Evolutionary conservation across 2,329 filamentous ascomycete species (phyloP), one percentile per base, ranked within the genome.

Genomic region (Hypoxylon sp.): DNA sequence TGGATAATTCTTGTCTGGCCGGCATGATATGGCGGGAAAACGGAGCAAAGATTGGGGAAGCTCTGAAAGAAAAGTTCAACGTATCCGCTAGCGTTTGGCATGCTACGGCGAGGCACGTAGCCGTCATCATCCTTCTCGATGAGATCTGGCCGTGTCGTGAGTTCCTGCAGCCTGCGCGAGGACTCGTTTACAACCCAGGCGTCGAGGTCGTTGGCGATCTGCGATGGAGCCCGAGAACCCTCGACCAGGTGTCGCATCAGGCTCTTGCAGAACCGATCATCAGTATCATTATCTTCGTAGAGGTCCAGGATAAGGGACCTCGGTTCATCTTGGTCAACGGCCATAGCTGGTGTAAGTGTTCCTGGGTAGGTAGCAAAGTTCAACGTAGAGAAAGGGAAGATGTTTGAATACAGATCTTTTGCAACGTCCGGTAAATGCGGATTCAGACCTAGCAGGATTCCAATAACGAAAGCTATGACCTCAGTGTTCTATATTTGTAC

Each of bases 31-130:
- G 63, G 53, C 19, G 62, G 62, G 50, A 67, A 67, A 37, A 67
- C 52, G 31, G 63, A 55, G 19, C 63, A 67, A 2, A 67, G 32
- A 17, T 48, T 55, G 5, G 67, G 63, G 37, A 69, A 69, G n/a
- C 54, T 55, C 29, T 56, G 63, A n/a, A 69, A 69, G 54, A 69
- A 69, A 21, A 15, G 53, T 13, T 67, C 42, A 11, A 54, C 57
- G n/a, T 62, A 63, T 42, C 63, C 63, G 17, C 67, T 63, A 1
- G 67, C 67, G 29, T 69, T 56, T 19, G 67, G 58, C 17, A 21
- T 52, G 35, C 37, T 63, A 39, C 13, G 15, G 1, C 53, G 63
- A 24, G 47, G 31, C 32, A 66, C 17, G 11, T 50, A 27, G 3
- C 53, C 64, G 10, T 29, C 15, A 1, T 63, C 59, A 6, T 67